phyloP scores from a whole-genome alignment of 2,329 filamentous ascomycete species.

The Penicillium italicum region DNA sequence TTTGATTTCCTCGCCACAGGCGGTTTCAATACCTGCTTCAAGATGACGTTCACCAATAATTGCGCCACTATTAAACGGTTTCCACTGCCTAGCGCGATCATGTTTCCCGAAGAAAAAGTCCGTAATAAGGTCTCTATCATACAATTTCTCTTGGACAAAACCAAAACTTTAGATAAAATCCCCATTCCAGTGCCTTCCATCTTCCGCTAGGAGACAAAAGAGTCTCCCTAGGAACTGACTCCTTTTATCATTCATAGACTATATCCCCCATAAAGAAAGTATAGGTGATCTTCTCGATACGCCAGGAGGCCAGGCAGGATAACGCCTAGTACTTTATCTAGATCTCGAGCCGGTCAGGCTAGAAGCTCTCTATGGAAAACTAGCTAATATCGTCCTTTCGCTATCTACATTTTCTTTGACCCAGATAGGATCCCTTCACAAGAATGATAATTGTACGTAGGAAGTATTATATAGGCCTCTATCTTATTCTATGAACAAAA shows the following conservation, averaged over 20 bases:
- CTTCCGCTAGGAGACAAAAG: neutral
- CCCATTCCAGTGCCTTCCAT: conserved; percentile 5
- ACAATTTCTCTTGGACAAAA: neutral
- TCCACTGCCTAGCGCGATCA: conserved; percentile 12
- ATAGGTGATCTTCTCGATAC: neutral
- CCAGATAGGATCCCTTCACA: conserved; percentile 41
- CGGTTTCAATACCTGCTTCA: conserved; percentile 22
- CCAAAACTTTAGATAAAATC: neutral
- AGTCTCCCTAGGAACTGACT: neutral
- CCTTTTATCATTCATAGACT: neutral
- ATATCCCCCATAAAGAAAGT: neutral
- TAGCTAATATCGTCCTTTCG: conserved; percentile 43
- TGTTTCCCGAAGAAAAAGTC: conserved; percentile 28
- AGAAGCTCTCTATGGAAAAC: conserved; percentile 36
- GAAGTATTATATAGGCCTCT: conserved; percentile 37
- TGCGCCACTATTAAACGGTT: conserved; percentile 19
- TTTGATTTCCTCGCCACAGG: conserved; percentile 5
- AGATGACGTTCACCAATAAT: conserved; percentile 19
- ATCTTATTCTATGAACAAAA: conserved; percentile 43
- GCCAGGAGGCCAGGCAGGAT: no score
- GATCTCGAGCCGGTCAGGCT: neutral
- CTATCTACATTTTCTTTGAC: conserved; percentile 35
- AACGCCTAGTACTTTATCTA: neutral
- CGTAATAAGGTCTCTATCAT: conserved; percentile 13
- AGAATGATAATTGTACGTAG: conserved; percentile 23